phyloP scores from a whole-genome alignment of 768 basidiomycete genomes.

The Lactarius indigo region DNA sequence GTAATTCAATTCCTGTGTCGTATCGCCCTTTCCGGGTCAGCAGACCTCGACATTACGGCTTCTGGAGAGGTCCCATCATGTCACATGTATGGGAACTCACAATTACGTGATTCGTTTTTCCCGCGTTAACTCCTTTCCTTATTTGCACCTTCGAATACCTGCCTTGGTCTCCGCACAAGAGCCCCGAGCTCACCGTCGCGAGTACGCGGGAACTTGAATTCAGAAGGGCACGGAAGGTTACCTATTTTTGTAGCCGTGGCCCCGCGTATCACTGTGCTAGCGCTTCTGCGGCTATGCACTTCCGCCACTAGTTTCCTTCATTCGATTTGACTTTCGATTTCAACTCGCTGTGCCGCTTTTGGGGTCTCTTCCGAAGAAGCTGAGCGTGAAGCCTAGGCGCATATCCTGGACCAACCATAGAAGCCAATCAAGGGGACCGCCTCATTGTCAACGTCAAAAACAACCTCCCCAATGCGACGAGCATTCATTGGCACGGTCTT shows the following conservation, averaged over 20 bases:
- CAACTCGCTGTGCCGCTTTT: not conserved
- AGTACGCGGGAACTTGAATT: not conserved
- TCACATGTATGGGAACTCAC: not conserved
- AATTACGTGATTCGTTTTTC: not conserved
- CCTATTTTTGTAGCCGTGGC: not conserved
- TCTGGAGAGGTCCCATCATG: not conserved
- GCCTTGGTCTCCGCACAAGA: not conserved
- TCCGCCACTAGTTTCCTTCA: not conserved
- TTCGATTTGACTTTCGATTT: not conserved
- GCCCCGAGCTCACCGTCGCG: not conserved
- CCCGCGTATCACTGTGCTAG: not conserved
- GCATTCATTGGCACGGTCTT: constrained; percentile 37
- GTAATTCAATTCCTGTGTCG: not conserved
- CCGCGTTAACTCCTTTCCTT: not conserved
- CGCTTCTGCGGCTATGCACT: not conserved
- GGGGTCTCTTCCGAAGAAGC: not conserved
- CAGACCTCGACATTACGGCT: not conserved
- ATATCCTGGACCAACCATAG: constrained; percentile 39
- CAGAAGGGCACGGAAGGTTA: not conserved
- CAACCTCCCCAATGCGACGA: constrained; percentile 33
- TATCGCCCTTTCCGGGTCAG: not conserved
- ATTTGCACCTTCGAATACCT: not conserved
- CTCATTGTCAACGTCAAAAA: constrained; percentile 38
- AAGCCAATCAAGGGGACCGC: constrained; percentile 38
- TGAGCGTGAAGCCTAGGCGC: constrained; percentile 25